Evolutionary conservation across 2,329 filamentous ascomycete genomes (phyloP).

Genomic region (Sordariomycetes sp.): DNA sequence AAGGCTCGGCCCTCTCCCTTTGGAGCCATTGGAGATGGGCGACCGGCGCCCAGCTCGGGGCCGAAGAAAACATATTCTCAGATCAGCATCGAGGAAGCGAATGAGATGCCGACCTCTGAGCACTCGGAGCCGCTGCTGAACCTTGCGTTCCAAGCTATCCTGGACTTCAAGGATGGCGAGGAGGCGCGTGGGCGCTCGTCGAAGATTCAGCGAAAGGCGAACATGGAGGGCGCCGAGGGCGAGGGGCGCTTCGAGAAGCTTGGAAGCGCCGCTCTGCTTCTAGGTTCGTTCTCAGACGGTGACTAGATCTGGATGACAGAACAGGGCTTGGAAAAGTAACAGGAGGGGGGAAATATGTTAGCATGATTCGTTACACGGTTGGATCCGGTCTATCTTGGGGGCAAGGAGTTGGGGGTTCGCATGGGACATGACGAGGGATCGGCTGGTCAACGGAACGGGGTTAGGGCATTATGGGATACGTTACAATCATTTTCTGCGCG

Average conservation of each 20-base stretch:
- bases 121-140: slow-evolving; percentile 30
- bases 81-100: slow-evolving; percentile 26
- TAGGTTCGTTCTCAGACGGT: neutral
- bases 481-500: neutral
- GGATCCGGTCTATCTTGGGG: neutral
- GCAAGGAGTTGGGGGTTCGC: neutral
- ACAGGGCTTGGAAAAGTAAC: neutral
- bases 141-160: slow-evolving; percentile 19
- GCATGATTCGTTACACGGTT: neutral
- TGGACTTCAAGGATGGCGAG: neutral
- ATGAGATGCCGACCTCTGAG: slow-evolving; percentile 22
- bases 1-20: slow-evolving; percentile 10
- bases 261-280: slow-evolving; percentile 3
- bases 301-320: neutral
- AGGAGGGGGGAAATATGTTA: neutral
- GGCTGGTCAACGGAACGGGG: neutral
- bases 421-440: neutral
- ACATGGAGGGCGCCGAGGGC: neutral
- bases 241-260: neutral
- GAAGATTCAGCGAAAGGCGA: neutral
- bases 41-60: slow-evolving; percentile 13
- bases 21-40: slow-evolving; percentile 26
- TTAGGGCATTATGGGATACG: neutral
- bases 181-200: neutral
- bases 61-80: slow-evolving; percentile 12